Evolutionary conservation across 768 basidiomycete genomes (phyloP).

Genomic region (Mycena haematopus): DNA sequence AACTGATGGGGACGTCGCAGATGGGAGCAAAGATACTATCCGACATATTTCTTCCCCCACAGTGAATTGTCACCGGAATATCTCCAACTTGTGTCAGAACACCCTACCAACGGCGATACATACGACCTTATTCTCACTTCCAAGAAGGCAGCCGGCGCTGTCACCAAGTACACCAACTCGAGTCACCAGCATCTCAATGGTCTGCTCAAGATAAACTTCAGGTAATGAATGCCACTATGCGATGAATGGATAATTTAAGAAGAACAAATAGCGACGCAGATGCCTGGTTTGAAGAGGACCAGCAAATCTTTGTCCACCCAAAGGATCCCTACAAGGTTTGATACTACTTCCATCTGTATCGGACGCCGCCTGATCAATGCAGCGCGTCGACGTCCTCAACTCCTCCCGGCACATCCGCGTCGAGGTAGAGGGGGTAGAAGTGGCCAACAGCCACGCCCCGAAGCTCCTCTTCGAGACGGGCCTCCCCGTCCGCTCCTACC

Average conservation of each 20-base stretch:
- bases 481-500: conserved; percentile 63
- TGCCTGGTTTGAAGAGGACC: conserved; percentile 76
- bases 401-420: conserved; percentile 68
- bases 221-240: neutral
- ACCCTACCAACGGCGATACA: conserved; percentile 37
- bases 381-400: conserved; percentile 68
- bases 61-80: conserved; percentile 52
- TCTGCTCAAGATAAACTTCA: conserved; percentile 55
- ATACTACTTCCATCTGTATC: neutral
- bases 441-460: conserved; percentile 63
- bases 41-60: conserved; percentile 58
- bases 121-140: conserved; percentile 50
- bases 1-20: conserved; percentile 37
- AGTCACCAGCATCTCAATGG: conserved; percentile 47
- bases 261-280: conserved; percentile 47
- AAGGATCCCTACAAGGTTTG: conserved; percentile 74
- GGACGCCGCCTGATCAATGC: neutral
- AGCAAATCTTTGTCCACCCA: conserved; percentile 63
- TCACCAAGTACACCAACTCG: conserved; percentile 37
- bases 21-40: conserved; percentile 63
- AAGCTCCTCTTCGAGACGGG: conserved; percentile 64
- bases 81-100: conserved; percentile 41
- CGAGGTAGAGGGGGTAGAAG: conserved; percentile 65
- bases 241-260: neutral
- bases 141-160: conserved; percentile 45